Conservation (phyloP, 805 yeast species). For the Metschnikowia amazonensis region DNA sequence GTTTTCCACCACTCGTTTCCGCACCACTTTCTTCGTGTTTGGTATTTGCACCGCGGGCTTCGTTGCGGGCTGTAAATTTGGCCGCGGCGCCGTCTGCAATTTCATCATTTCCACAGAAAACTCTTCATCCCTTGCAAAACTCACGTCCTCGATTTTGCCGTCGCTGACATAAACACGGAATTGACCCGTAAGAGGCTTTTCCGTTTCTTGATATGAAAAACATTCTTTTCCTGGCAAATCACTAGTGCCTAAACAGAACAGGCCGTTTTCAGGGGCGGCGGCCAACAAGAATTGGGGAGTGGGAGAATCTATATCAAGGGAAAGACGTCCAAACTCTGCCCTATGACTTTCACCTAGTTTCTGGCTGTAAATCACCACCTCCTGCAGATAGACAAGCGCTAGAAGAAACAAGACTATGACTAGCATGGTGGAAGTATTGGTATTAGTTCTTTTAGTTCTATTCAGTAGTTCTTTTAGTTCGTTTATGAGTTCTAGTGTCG, state of each 20-base stretch:
- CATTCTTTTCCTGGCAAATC: constrained; percentile 30
- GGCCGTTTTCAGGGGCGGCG: constrained; percentile 8
- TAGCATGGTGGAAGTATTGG: constrained; percentile 6
- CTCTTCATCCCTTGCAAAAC: constrained; percentile 4
- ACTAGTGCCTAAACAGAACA: constrained; percentile 31
- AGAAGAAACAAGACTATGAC: constrained; percentile 1
- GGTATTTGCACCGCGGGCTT: constrained; percentile 12
- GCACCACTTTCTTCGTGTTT: constrained; percentile 16
- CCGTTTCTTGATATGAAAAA: constrained; percentile 21
- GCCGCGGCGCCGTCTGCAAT: constrained; percentile 21
- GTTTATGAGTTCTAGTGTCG: too few species aligned
- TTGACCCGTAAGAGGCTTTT: constrained; percentile 7
- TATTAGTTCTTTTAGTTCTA: too few species aligned
- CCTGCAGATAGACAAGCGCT: constrained; percentile 9
- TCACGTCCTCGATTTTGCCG: constrained; percentile 7
- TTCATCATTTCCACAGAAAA: constrained; percentile 4
- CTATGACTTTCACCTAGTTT: neutral
- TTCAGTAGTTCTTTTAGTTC: too few species aligned
- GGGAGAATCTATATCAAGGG: constrained; percentile 11
- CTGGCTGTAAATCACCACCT: constrained; percentile 8
- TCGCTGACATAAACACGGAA: constrained; percentile 9
- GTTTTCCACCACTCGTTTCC: constrained; percentile 17
- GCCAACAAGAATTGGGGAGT: constrained; percentile 11
- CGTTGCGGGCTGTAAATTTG: constrained; percentile 24
- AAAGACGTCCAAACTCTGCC: constrained; percentile 16